These are phyloP conservation scores for Pythium biforme DNA, from an alignment of 352 stramenopile genomes.

Conservation along the genomic window DNA sequence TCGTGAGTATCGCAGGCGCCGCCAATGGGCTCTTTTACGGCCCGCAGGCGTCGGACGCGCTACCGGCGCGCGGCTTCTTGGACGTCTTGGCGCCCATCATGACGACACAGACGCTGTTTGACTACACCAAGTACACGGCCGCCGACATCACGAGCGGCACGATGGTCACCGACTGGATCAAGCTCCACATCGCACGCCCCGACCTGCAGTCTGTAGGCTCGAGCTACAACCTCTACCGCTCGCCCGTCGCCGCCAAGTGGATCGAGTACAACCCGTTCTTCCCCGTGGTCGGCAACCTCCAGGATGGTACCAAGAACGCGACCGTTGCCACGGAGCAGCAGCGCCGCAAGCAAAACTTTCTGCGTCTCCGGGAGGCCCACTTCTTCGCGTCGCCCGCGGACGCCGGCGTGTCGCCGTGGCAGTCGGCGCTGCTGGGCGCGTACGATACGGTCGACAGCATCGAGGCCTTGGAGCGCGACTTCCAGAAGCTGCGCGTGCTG, in stretches of 20 bases:
- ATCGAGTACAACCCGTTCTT: constrained; percentile 32
- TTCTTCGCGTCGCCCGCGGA: constrained; percentile 38
- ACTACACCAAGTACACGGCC: constrained; percentile 31
- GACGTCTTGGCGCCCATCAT: constrained; percentile 28
- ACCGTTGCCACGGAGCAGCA: constrained; percentile 14
- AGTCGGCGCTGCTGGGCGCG: constrained; percentile 28
- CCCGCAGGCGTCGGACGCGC: constrained; percentile 29
- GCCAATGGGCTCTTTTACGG: constrained; percentile 52
- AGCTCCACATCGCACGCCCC: constrained; percentile 25
- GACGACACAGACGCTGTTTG: constrained; percentile 25
- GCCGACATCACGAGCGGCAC: constrained; percentile 28
- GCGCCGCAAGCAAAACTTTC: constrained; percentile 33
- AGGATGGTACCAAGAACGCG: constrained; percentile 30
- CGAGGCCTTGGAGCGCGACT: constrained; percentile 29
- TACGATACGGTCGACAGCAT: constrained; percentile 30
- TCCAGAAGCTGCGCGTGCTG: constrained; percentile 29
- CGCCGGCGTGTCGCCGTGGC: constrained; percentile 35
- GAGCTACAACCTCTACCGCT: constrained; percentile 31
- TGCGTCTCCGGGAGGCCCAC: constrained; percentile 20
- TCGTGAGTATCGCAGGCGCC: constrained; percentile 31
- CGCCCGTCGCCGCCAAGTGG: constrained; percentile 27
- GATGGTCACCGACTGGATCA: constrained; percentile 32
- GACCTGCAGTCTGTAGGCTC: constrained; percentile 24
- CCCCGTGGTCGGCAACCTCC: constrained; percentile 29
- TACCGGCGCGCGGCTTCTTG: constrained; percentile 35